Evolutionary conservation across 2,329 filamentous ascomycete species (phyloP), one percentile per base, ranked within the genome.

Genomic region (Fusarium clavum): DNA sequence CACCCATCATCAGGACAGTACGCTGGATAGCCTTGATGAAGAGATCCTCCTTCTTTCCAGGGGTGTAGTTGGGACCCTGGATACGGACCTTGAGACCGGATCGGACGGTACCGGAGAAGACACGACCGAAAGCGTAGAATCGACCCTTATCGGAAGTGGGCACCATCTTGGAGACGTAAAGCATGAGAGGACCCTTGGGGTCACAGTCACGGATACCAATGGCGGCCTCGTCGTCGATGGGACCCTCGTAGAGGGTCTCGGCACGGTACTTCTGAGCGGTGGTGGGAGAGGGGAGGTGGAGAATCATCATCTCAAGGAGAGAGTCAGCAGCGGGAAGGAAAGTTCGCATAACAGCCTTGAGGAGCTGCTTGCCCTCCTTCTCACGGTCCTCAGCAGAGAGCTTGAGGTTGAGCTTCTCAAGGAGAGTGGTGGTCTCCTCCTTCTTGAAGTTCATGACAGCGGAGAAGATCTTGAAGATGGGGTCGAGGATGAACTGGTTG

Each of bases 151-250:
- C 96, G 79, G 94, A 97, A 77, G 96, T 99, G 80, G 96, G 96
- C 81, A 99, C 96, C 96, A 99, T 99, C 94, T 99, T 99, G 84
- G 96, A 99, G 84, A 99, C 94, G 92, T 99, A 99, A 77, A 98
- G 89, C 96, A 99, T 99, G 85, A 99, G 96, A 79, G 95, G 93
- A 83, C 90, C 96, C 88, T 97, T 97, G 85, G 95, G 89, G 84
- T 99, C 94, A 84, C 96, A 98, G 89, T 98, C 94, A 79, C 94
- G 94, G 90, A 99, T 98, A 90, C 91, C 94, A 82, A 97, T 92
- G 87, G 92, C 94, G 78, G 91, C 91, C 84, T 94, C 92, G 79
- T 99, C 96, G 82, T 99, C 96, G 65, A 86, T 80, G 78, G 96
- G 96, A 89, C 96, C 96, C 89, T 99, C 96, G 88, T 99, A 99